Conservation (phyloP, 129 eudicot genomes). For the Chrysanthemum lavandulifolium region DNA sequence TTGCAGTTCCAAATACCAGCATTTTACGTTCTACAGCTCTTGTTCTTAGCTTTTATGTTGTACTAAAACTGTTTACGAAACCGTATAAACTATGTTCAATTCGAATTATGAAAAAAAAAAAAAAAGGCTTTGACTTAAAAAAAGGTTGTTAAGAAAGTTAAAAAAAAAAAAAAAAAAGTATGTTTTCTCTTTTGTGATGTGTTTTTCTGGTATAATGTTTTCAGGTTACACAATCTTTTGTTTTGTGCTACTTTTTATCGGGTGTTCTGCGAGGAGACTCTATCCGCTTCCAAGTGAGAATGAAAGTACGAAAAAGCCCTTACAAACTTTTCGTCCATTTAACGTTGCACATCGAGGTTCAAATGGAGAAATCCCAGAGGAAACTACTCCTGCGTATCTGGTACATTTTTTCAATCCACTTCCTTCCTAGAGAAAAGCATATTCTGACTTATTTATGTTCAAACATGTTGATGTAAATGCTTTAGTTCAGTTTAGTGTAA, state of each 20-base stretch:
- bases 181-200: constrained; percentile 9
- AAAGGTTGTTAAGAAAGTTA: not conserved
- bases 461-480: too few relatives aligned
- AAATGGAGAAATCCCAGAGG: constrained; percentile 97
- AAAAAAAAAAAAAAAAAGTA: not conserved
- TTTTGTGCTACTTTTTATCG: constrained; percentile 60
- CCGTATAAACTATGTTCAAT: not conserved
- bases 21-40: not conserved
- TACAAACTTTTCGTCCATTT: constrained; percentile 88
- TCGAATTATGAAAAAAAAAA: not conserved
- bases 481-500: too few relatives aligned
- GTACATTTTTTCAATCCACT: constrained; percentile 35
- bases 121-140: constrained; percentile 1
- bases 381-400: constrained; percentile 77
- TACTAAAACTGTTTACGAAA: not conserved
- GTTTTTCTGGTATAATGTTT: constrained; percentile 7
- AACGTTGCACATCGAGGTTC: constrained; percentile 97
- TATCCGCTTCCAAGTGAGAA: constrained; percentile 83
- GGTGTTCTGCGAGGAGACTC: constrained; percentile 67
- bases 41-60: constrained; percentile 3
- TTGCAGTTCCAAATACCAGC: not conserved
- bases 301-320: constrained; percentile 51
- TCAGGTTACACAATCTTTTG: constrained; percentile 54
- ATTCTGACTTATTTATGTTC: too few relatives aligned
- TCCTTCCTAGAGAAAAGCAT: not conserved